These are phyloP conservation scores for Coniochaeta pulveracea DNA, from an alignment of 2,329 filamentous ascomycete species.

Conservation along the genomic window DNA sequence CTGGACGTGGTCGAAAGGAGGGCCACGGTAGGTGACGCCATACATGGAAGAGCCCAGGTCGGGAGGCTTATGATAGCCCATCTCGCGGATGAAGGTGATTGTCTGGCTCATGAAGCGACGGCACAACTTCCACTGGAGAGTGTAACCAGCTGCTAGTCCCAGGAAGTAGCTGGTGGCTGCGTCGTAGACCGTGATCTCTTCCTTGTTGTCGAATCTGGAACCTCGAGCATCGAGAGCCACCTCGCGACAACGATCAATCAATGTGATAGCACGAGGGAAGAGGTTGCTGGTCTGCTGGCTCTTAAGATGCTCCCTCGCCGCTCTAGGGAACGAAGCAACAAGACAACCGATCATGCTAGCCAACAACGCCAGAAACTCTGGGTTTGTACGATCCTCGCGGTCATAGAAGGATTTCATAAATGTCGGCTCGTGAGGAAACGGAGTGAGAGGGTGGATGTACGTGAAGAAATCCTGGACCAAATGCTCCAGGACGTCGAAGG, in stretches of 20 bases:
- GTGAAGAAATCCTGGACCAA: conserved; percentile 76
- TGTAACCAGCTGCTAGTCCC: conserved; percentile 55
- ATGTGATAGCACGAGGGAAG: conserved; percentile 56
- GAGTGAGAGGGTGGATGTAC: conserved; percentile 66
- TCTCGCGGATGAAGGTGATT: conserved; percentile 54
- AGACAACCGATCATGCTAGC: conserved; percentile 64
- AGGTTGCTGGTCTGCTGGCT: conserved; percentile 50
- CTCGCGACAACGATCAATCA: conserved; percentile 60
- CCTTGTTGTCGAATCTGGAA: conserved; percentile 33
- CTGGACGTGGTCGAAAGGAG: conserved; percentile 56
- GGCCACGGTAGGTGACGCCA: conserved; percentile 15
- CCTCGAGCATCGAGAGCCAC: conserved; percentile 59
- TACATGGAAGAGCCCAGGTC: conserved; percentile 18
- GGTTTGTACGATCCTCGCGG: conserved; percentile 54
- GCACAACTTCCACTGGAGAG: conserved; percentile 54
- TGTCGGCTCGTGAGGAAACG: conserved; percentile 69
- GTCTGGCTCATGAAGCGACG: conserved; percentile 64
- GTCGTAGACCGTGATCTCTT: conserved; percentile 37
- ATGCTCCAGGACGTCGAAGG: conserved; percentile 54
- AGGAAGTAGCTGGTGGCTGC: conserved; percentile 69
- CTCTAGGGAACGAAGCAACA: conserved; percentile 67
- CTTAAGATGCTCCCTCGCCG: conserved; percentile 59
- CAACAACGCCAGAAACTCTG: conserved; percentile 57
- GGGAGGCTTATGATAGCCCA: conserved; percentile 51
- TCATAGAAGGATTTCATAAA: conserved; percentile 59